Conservation (phyloP, 225 moss, liverwort and hornwort species). For the Bryum argenteum region DNA sequence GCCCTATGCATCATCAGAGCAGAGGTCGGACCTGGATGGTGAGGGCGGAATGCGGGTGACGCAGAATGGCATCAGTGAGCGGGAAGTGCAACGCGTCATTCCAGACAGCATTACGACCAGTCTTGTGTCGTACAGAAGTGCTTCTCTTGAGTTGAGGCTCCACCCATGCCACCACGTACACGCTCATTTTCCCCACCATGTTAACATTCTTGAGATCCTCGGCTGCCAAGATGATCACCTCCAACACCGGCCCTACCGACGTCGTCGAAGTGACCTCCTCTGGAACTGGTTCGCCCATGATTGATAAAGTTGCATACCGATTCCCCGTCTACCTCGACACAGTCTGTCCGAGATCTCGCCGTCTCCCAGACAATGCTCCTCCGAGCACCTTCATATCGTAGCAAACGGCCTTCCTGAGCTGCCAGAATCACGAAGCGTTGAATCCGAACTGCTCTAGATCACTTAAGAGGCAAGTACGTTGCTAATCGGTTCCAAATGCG, state of each 20-base stretch:
- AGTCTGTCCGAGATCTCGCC: background rate
- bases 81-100: slow-evolving; percentile 61
- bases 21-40: slow-evolving; percentile 49
- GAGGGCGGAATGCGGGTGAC: slow-evolving; percentile 58
- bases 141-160: slow-evolving; percentile 55
- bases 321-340: background rate
- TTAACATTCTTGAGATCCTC: slow-evolving; percentile 77
- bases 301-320: background rate
- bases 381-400: slow-evolving; percentile 4
- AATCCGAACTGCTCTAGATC: too few species aligned
- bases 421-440: too few species aligned
- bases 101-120: slow-evolving; percentile 70
- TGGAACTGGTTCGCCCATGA: slow-evolving; percentile 34
- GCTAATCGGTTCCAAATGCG: too few species aligned
- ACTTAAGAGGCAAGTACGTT: too few species aligned
- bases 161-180: slow-evolving; percentile 67
- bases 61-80: slow-evolving; percentile 43
- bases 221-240: slow-evolving; percentile 73
- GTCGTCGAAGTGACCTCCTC: slow-evolving; percentile 31
- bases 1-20: slow-evolving; percentile 16
- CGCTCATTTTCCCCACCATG: slow-evolving; percentile 76
- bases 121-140: slow-evolving; percentile 61
- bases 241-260: slow-evolving; percentile 49
- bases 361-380: background rate
- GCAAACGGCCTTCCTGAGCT: too few species aligned